Evolutionary conservation across 345 rosid genomes (phyloP), one percentile per base, ranked within the genome.

Genomic region (Salix caprea): DNA sequence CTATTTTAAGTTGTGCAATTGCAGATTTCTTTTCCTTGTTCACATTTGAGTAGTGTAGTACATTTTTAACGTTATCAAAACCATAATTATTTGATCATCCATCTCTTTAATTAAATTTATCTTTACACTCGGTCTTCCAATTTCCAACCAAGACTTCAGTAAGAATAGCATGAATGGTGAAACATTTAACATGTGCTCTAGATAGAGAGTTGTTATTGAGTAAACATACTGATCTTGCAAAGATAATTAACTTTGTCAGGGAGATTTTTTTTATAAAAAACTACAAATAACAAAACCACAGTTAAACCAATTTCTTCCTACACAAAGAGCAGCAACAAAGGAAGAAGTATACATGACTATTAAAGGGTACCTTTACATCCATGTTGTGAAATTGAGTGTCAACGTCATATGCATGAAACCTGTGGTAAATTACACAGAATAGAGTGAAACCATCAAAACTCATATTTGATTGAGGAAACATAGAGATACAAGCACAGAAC

Each of bases 401-500:
- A 71, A 94, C 88, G 72, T 94, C 97, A 83, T 85, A 92, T 32
- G 92, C 82, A 61, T 81, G 87, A 84, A 92, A 92, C 86, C 98
- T 92, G 87, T 39, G 21, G 61, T 74, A 54, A 42, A 79, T 75
- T 15, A 67, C 16, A 75, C 44, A 74, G n/a, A 77, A 58, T 24
- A 66, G 39, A 81, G 14, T 28, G 6, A 39, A 79, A 65, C 77
- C 16, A 48, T 72, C 5, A 75, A 52, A 68, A 61, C 75, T 69
- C 70, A 74, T 23, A 67, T 24, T 61, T 71, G 28, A 37, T 75
- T 11, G 61, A 61, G 54, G 42, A 26, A 72, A 76, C 16, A 50
- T 30, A 66, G 39, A 52, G 58, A 21, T 28, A 37, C 39, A 23
- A 50, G 62, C 54, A 60, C 48, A 37, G 12, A 78, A 90, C 97